Evolutionary conservation across 2,329 filamentous ascomycete genomes (phyloP), one percentile per base, ranked within the genome.

Genomic region (Endothia cerciana): DNA sequence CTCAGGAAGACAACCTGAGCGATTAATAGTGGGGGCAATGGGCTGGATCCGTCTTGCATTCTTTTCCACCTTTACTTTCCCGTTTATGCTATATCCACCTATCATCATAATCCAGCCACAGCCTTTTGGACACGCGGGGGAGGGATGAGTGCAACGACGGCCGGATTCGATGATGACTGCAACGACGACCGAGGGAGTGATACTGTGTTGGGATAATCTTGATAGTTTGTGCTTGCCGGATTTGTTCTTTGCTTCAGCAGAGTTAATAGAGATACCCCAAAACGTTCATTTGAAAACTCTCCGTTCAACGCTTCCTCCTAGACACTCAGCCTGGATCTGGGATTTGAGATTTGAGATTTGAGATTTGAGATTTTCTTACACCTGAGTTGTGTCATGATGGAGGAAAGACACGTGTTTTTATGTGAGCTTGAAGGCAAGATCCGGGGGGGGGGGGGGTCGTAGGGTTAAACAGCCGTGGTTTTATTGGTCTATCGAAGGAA

Each of bases 181-280:
- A 55, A 66, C 25, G 65, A 60, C 30, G 47, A 40, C 38, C 28
- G 25, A 55, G 41, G 38, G 41, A 40, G 55, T 2, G 56, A 33
- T 41, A 28, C 41, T 43, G 60, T 22, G 25, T 38, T 63, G 55
- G 43, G 49, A 41, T 57, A 45, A 28, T 58, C 22, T 36, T 58
- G 64, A 64, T 30, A 43, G 41, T 63, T n/a, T 57, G 43, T 55
- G 36, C 28, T 47, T n/a, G 51, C 36, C 45, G 56, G 30, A 57
- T 55, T 15, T 57, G 45, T 30, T 62, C 51, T 30, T 53, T 61
- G 22, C 38, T 57, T 33, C 11, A 63, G 64, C 56, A 66, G 38
- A 60, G 55, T 60, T 62, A 60, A 68, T 63, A 68, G 60, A 68
- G 64, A 68, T 66, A 65, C 66, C 66, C 63, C 64, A 47, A 45